Evolutionary conservation across 177 flowering plant genomes (phyloP), one percentile per base, ranked within the genome.

Genomic region (Telopea speciosissima): DNA sequence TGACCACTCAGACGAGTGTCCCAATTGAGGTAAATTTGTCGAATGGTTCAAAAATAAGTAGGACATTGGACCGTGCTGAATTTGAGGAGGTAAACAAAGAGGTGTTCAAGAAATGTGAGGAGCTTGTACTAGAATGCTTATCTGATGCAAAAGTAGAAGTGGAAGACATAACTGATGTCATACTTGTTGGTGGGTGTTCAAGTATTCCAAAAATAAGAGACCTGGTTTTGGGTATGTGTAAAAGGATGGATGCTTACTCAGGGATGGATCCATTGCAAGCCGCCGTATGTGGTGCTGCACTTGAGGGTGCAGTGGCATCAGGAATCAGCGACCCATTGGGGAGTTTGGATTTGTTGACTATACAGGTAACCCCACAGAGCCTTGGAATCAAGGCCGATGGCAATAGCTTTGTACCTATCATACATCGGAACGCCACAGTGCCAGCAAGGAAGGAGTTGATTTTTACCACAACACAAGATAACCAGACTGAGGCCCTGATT

Each of bases 281-380:
- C 62, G 92, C 90, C 8, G 99, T 94, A 8, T 61, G 81, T 70
- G 99, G 97, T n/a, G 97, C 97, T 11, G 99, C 97, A 1, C 76
- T 94, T 60, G 99, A 90, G 82, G 99, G 97, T 31, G 99, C 97
- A 0, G 85, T 94, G 61, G 91, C 99, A 62, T 90, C 95, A 3
- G 99, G 99, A 0, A 64, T 85, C 33, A 81, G 81, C 63, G 97
- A 94, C 73, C 93, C 95, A 0, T 79, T 83, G 63, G 99, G 99
- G 17, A 83, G 68, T 67, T 73, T 94, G 73, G 97, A 94, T 71
- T 84, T 94, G 40, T 68, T 94, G 64, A 90, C 95, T 3, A 90
- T 92, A 63, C 99, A 92, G 77, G 90, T 81, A 19, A 94, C 89
- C 17, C 89, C 97, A 4, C 66, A 86, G 63, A 89, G 85, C 77